These are phyloP conservation scores for Phytophthora sojae DNA, from an alignment of 352 stramenopile genomes.

Conservation along the genomic window DNA sequence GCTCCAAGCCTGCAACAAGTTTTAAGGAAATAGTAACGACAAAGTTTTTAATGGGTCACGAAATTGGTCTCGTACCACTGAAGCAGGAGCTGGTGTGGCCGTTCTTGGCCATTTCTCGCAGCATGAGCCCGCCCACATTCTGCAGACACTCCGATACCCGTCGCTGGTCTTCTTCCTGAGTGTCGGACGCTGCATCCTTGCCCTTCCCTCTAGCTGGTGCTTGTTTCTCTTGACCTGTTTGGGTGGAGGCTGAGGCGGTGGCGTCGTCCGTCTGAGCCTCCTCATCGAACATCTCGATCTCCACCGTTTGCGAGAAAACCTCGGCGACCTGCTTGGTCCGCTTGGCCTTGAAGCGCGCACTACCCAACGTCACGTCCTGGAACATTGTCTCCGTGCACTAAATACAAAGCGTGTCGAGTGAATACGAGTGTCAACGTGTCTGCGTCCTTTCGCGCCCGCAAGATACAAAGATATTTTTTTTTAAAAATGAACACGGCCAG, in stretches of 20 bases:
- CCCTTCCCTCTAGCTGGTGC: constrained; percentile 37
- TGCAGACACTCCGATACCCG: constrained; percentile 50
- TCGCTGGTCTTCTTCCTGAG: constrained; percentile 47
- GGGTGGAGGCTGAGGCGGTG: constrained; percentile 43
- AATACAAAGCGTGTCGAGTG: neutral
- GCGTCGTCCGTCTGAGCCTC: constrained; percentile 54
- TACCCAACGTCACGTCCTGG: constrained; percentile 61
- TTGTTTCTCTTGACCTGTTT: constrained; percentile 50
- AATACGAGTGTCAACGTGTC: neutral
- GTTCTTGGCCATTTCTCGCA: constrained; percentile 65
- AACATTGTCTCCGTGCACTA: constrained; percentile 47
- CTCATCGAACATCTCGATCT: constrained; percentile 45
- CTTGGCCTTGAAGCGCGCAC: constrained; percentile 65
- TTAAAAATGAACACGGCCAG: too few relatives aligned
- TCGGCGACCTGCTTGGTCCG: constrained; percentile 43
- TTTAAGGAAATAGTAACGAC: neutral
- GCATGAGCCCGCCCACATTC: constrained; percentile 57
- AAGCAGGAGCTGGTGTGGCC: constrained; percentile 54
- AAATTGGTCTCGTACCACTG: constrained; percentile 29
- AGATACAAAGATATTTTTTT: neutral
- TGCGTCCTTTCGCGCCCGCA: neutral
- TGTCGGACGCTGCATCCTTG: constrained; percentile 34
- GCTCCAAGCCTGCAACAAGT: constrained; percentile 52
- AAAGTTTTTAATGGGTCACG: neutral
- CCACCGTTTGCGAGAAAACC: constrained; percentile 32